These are phyloP conservation scores for Aspergillus felis DNA, from an alignment of 2,329 filamentous ascomycete species.

Conservation along the genomic window DNA sequence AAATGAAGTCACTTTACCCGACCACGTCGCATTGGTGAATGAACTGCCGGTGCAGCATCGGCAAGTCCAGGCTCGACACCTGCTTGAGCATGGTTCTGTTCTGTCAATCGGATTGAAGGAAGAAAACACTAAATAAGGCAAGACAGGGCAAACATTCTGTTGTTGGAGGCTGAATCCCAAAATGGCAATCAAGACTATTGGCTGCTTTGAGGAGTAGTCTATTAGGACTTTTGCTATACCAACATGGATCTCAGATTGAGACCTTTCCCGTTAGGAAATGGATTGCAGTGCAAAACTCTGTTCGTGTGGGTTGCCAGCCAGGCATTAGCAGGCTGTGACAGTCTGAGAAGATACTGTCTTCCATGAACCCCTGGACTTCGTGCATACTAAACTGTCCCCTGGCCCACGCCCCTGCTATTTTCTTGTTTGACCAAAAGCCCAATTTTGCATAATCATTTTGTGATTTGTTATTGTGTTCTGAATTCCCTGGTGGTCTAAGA, in stretches of 20 bases:
- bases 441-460: neutral
- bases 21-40: neutral
- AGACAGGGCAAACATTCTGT: neutral
- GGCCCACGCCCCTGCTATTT: conserved; percentile 9
- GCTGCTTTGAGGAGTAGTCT: neutral
- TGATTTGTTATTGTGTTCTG: neutral
- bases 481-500: neutral
- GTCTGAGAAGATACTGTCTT: conserved; percentile 7
- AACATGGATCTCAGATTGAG: neutral
- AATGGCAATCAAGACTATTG: neutral
- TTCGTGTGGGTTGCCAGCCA: conserved; percentile 7
- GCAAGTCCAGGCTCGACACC: neutral
- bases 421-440: conserved; percentile 6
- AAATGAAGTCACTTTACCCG: neutral
- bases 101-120: neutral
- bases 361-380: conserved; percentile 16
- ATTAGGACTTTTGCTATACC: neutral
- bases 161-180: neutral
- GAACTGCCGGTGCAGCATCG: neutral
- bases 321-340: conserved; percentile 4
- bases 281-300: conserved; percentile 1
- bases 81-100: neutral
- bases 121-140: neutral
- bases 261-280: conserved; percentile 9
- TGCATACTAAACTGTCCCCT: conserved; percentile 16